Evolutionary conservation across 2,329 filamentous ascomycete species (phyloP), one percentile per base, ranked within the genome.

Genomic region (Scolecobasidium constrictum): DNA sequence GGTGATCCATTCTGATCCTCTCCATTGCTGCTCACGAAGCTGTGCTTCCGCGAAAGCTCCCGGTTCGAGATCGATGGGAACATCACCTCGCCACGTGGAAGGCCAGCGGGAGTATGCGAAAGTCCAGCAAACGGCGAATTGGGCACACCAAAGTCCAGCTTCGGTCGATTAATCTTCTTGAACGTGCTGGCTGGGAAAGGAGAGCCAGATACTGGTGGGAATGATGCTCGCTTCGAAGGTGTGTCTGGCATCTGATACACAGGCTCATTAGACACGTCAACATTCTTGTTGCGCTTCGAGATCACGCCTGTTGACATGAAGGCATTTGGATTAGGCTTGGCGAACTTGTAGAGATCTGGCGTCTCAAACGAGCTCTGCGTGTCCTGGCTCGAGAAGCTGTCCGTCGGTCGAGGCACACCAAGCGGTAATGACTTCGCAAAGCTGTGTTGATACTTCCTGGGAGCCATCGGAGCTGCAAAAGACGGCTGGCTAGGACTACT

Each of bases 261-360:
- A 66, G 63, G 55, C 67, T 63, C 49, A n/a, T 31, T 31, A 7
- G 26, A 31, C 60, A 86, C 75, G 51, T 95, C 86, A 0, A 81
- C 75, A 58, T 68, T 65, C 45, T 85, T 81, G 55, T 92, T 93
- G 61, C 93, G 85, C 66, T 98, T 98, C 9, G 92, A 95, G 42
- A 98, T 82, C 20, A 98, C 68, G 1, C 90, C 88, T 1, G 92
- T 96, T 1, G 92, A 96, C 70, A 86, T 87, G 63, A 95, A 95
- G 5, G 87, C 87, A 33, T 83, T 79, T 22, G 84, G 81, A 44
- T 84, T 73, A 17, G 88, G 83, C 56, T 81, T 86, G 5, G 78
- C 82, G 40, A 77, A 69, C 60, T 86, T 88, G 64, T 84, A 92
- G 43, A 75, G 77, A 42, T 81, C 74, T 0, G 86, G 86, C 0